Conservation (phyloP, 306 rosid genomes). For the Glycine soja region DNA sequence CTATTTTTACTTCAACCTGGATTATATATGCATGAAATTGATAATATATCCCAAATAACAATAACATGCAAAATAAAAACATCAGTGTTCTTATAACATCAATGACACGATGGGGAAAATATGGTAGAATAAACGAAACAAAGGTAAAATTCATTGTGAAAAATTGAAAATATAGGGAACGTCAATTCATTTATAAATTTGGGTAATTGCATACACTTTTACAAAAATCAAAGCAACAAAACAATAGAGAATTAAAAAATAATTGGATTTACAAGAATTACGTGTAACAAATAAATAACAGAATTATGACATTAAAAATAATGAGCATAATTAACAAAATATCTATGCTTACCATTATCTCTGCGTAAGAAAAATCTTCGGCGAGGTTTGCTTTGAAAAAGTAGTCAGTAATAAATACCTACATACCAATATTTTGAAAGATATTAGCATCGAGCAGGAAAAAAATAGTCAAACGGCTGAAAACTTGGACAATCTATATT, state of each 20-base stretch:
- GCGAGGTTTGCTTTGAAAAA: conserved; percentile 82
- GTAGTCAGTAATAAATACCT: conserved; percentile 87
- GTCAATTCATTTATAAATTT: conserved; percentile 11
- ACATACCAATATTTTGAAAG: conserved; percentile 46
- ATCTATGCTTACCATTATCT: conserved; percentile 70
- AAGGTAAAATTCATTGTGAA: background rate
- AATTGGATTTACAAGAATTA: no score
- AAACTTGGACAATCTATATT: conserved; percentile 32
- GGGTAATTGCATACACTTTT: background rate
- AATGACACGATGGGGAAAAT: background rate
- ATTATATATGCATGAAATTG: conserved; percentile 36
- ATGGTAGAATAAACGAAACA: conserved; percentile 16
- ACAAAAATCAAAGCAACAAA: conserved; percentile 1
- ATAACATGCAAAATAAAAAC: conserved; percentile 10
- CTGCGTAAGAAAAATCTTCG: conserved; percentile 76
- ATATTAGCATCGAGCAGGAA: conserved; percentile 33
- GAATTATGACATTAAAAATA: conserved; percentile 6
- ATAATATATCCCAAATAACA: conserved; percentile 31
- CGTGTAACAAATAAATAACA: conserved; percentile 4
- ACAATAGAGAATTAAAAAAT: no score
- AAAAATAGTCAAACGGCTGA: conserved; percentile 13
- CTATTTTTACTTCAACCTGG: conserved; percentile 92
- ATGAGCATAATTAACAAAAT: conserved; percentile 10
- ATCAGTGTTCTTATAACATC: conserved; percentile 17
- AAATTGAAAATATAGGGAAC: conserved; percentile 16